These are phyloP conservation scores for Botrytis sinoallii DNA, from an alignment of 2,329 filamentous ascomycete genomes.

Conservation along the genomic window DNA sequence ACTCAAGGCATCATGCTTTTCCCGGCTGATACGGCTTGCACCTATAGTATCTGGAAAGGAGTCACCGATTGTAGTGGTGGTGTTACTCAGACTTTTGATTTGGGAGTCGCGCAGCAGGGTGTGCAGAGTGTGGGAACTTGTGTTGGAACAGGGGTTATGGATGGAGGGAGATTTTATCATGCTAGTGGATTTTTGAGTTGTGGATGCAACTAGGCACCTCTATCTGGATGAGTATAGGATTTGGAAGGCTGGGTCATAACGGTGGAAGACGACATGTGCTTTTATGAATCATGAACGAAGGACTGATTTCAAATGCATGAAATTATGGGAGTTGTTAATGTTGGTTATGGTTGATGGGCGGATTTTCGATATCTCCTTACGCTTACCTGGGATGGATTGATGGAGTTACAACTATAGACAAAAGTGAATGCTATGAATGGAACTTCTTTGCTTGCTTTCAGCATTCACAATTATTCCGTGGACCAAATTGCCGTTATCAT, in stretches of 20 bases:
- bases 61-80: neutral
- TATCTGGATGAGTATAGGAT: neutral
- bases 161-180: conserved; percentile 9
- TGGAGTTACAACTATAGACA: neutral
- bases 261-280: neutral
- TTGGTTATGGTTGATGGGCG: neutral
- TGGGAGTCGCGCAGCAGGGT: neutral
- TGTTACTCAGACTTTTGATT: neutral
- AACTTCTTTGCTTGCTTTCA: neutral
- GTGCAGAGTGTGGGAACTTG: neutral
- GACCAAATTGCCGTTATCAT: neutral
- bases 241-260: neutral
- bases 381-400: neutral
- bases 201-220: neutral
- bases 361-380: neutral
- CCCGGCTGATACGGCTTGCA: neutral
- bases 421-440: neutral
- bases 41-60: conserved; percentile 7
- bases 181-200: conserved; percentile 13
- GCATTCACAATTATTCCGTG: neutral
- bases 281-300: neutral
- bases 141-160: conserved; percentile 9
- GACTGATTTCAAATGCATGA: neutral
- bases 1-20: conserved; percentile 11
- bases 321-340: neutral